phyloP scores from a whole-genome alignment of 805 yeast genomes.

The Candida tibetensis region DNA sequence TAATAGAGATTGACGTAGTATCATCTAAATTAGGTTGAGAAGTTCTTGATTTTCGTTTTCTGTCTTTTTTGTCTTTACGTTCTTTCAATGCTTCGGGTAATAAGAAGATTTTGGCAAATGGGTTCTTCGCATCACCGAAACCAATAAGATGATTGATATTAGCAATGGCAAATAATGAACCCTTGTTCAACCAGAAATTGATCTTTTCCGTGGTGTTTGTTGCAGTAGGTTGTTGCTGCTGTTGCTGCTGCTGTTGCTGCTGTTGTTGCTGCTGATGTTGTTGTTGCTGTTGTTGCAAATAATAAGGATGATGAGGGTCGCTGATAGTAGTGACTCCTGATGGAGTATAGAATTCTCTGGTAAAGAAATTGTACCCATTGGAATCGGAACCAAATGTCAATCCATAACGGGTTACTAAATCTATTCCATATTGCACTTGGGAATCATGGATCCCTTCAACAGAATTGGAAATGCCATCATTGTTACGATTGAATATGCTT shows the following conservation, averaged over 20 bases:
- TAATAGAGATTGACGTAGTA: slow-evolving; percentile 3
- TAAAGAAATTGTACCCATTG: slow-evolving; percentile 61
- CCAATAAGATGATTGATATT: slow-evolving; percentile 75
- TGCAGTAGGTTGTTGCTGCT: slow-evolving; percentile 10
- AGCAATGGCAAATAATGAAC: slow-evolving; percentile 71
- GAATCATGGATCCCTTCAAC: slow-evolving; percentile 37
- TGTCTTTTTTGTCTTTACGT: slow-evolving; percentile 68
- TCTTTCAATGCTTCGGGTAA: slow-evolving; percentile 71
- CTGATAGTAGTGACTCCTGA: slow-evolving; percentile 26
- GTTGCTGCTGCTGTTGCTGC: slow-evolving; percentile 20
- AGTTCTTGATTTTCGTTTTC: slow-evolving; percentile 47
- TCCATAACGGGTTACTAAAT: slow-evolving; percentile 62
- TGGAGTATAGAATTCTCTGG: slow-evolving; percentile 38
- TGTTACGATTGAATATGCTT: slow-evolving; percentile 37
- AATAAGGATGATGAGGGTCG: slow-evolving; percentile 34
- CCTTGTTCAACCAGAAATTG: slow-evolving; percentile 75
- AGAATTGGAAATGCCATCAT: slow-evolving; percentile 11
- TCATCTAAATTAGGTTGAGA: slow-evolving; percentile 16
- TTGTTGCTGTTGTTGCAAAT: slow-evolving; percentile 26
- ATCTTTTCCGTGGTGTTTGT: slow-evolving; percentile 44
- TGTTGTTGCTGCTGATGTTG: slow-evolving; percentile 26
- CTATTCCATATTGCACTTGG: slow-evolving; percentile 53
- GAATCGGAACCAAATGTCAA: slow-evolving; percentile 66
- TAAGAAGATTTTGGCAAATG: slow-evolving; percentile 72
- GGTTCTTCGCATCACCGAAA: slow-evolving; percentile 71